These are phyloP conservation scores for Cyclanthera cordifolia DNA, from an alignment of 306 rosid species.

Conservation along the genomic window DNA sequence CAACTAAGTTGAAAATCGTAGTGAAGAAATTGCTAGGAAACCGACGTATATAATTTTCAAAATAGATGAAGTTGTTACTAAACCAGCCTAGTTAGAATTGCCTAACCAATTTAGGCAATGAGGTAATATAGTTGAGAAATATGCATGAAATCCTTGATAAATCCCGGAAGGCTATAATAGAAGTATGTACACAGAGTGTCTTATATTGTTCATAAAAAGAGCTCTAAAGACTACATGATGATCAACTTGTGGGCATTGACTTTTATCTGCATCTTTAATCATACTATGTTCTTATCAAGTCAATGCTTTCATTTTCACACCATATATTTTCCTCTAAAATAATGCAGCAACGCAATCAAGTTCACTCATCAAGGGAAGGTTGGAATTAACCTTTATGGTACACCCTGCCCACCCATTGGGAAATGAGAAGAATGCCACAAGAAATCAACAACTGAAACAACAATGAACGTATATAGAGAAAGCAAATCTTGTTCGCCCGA, in stretches of 20 bases:
- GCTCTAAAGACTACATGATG: background rate
- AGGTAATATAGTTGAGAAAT: no score
- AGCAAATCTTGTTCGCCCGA: constrained; percentile 39
- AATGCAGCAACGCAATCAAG: constrained; percentile 83
- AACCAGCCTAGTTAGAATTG: no score
- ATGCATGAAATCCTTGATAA: background rate
- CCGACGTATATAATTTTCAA: no score
- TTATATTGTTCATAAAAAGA: background rate
- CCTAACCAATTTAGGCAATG: background rate
- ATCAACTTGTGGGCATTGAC: background rate
- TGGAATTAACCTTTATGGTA: constrained; percentile 63
- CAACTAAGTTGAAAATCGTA: no score
- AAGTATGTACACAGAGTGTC: background rate
- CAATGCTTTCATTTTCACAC: background rate
- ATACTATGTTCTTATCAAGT: no score
- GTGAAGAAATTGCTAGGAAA: no score
- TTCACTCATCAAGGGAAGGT: constrained; percentile 95
- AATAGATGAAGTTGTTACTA: no score
- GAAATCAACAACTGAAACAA: constrained; percentile 26
- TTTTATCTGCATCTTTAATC: background rate
- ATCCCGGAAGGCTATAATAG: no score
- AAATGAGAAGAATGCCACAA: constrained; percentile 33
- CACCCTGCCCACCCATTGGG: constrained; percentile 40
- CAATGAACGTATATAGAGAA: constrained; percentile 34
- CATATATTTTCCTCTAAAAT: constrained; percentile 3